phyloP scores from a whole-genome alignment of 208 protist species.

The Porcisia hertigi region DNA sequence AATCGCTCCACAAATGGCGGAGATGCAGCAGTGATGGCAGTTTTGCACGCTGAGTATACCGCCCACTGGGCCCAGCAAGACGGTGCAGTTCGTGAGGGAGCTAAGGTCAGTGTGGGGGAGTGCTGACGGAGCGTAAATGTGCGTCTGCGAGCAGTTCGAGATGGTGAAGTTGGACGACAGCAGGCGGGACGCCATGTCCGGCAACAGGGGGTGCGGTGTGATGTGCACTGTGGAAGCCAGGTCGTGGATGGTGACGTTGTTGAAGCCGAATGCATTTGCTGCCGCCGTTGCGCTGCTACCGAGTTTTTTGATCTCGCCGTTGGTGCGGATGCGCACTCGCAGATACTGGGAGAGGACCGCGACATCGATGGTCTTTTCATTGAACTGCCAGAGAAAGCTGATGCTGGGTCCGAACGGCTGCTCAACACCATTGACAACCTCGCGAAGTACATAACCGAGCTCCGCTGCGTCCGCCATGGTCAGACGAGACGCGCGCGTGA shows the following conservation, averaged over 20 bases:
- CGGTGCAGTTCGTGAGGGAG: slow-evolving; percentile 86
- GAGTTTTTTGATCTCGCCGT: slow-evolving; percentile 48
- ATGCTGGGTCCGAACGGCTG: slow-evolving; percentile 86
- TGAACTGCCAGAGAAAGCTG: slow-evolving; percentile 78
- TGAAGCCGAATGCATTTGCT: slow-evolving; percentile 41
- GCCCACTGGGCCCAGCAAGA: slow-evolving; percentile 81
- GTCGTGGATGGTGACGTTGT: slow-evolving; percentile 65
- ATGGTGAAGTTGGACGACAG: slow-evolving; percentile 76
- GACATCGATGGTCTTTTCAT: slow-evolving; percentile 84
- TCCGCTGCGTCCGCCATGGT: slow-evolving; percentile 78
- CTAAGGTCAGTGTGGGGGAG: slow-evolving; percentile 82
- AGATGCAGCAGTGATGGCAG: slow-evolving; percentile 86
- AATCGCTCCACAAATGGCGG: slow-evolving; percentile 75
- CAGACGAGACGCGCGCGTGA: slow-evolving; percentile 67
- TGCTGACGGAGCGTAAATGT: slow-evolving; percentile 76
- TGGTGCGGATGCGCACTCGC: slow-evolving; percentile 74
- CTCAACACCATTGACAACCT: slow-evolving; percentile 87
- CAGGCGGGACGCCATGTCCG: slow-evolving; percentile 37
- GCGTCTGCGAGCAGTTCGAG: slow-evolving; percentile 66
- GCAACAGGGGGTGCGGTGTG: slow-evolving; percentile 48
- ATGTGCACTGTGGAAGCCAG: slow-evolving; percentile 64
- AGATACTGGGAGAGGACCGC: slow-evolving; percentile 89
- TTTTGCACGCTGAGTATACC: slow-evolving; percentile 80
- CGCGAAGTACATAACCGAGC: slow-evolving; percentile 78
- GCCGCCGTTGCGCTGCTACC: slow-evolving; percentile 2